Conservation (phyloP, 441 rosid genomes). For the Pelargonium citronellum region DNA sequence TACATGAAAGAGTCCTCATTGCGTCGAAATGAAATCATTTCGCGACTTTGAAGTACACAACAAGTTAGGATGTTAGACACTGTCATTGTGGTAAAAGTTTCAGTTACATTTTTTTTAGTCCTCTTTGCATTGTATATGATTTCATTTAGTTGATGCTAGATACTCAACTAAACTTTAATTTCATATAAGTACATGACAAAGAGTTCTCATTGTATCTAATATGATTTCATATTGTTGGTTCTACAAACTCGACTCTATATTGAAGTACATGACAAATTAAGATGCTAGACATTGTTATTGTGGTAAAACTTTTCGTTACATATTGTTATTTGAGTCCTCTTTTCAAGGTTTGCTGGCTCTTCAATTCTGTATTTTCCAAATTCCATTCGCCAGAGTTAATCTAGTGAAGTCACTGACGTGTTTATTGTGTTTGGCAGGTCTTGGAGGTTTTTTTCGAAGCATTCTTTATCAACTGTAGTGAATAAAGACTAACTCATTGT, state of each 20-base stretch:
- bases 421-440: slow-evolving; percentile 28
- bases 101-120: background rate
- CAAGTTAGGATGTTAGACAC: background rate
- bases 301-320: background rate
- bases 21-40: no score
- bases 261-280: background rate
- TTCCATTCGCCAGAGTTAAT: background rate
- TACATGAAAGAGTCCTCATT: no score
- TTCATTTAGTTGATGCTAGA: background rate
- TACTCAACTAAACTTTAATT: background rate
- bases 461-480: slow-evolving; percentile 11
- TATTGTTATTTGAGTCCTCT: background rate
- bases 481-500: background rate
- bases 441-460: slow-evolving; percentile 21
- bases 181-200: no score
- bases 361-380: background rate
- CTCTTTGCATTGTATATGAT: background rate
- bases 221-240: no score
- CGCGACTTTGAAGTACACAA: background rate
- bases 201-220: no score
- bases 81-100: background rate
- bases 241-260: no score
- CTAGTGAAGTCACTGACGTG: background rate
- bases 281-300: background rate
- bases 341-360: background rate